These are phyloP conservation scores for Tremella fuciformis DNA, from an alignment of 768 basidiomycete species.

Conservation along the genomic window DNA sequence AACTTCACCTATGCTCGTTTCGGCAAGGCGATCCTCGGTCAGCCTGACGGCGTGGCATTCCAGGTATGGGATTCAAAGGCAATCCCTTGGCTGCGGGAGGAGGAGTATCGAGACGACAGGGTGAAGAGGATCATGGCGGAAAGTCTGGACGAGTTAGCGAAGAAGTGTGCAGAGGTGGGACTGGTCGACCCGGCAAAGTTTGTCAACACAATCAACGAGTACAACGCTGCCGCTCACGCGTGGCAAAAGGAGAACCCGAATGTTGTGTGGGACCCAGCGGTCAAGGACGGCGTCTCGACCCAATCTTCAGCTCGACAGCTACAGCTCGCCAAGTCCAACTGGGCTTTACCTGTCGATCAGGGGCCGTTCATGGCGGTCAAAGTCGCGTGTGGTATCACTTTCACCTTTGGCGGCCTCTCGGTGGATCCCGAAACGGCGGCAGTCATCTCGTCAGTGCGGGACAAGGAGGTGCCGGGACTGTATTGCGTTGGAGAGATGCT, in stretches of 20 bases:
- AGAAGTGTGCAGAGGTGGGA: too few species aligned
- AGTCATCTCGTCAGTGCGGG: neutral
- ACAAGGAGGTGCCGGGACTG: conserved; percentile 5
- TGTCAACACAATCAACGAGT: too few species aligned
- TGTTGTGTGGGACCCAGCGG: neutral
- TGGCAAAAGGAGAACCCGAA: neutral
- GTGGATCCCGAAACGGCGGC: conserved; percentile 1
- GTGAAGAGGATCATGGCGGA: too few species aligned
- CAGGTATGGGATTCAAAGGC: too few species aligned
- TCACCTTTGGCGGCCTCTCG: neutral
- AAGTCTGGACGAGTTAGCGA: too few species aligned
- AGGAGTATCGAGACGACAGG: too few species aligned
- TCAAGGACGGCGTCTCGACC: conserved; percentile 3
- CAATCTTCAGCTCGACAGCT: neutral
- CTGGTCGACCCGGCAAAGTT: too few species aligned
- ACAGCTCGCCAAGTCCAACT: neutral
- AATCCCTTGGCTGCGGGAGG: too few species aligned
- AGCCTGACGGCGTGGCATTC: too few species aligned
- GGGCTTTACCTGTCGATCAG: neutral
- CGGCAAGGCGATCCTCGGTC: too few species aligned
- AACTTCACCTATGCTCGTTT: too few species aligned
- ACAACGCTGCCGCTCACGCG: too few species aligned
- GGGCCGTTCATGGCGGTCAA: conserved; percentile 6
- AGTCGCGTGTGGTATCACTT: conserved; percentile 1
- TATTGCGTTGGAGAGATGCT: conserved; percentile 1